Evolutionary conservation across 352 stramenopile genomes (phyloP).

Genomic region (Globisporangium okanoganense): DNA sequence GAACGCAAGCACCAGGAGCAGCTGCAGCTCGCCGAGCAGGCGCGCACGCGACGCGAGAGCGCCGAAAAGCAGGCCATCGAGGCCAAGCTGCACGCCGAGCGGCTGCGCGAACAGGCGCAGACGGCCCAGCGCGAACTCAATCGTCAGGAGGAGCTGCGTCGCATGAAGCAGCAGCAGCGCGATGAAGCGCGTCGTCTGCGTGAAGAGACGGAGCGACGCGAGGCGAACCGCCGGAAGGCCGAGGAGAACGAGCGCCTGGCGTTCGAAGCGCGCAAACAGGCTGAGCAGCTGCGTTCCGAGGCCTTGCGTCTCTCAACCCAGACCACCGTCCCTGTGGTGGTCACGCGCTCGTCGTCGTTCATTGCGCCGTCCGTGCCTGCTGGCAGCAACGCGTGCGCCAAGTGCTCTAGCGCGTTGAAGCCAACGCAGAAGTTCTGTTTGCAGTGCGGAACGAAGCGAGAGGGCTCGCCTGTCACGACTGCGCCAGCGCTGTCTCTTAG

Average conservation of each 20-base stretch:
- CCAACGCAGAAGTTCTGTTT: constrained; percentile 67
- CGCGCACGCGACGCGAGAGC: constrained; percentile 46
- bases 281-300: constrained; percentile 55
- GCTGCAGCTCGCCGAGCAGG: constrained; percentile 49
- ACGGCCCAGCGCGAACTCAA: constrained; percentile 56
- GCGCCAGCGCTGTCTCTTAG: neutral
- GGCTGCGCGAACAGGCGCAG: constrained; percentile 45
- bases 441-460: constrained; percentile 52
- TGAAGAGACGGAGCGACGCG: constrained; percentile 55
- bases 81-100: constrained; percentile 51
- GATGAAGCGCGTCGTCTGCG: constrained; percentile 49
- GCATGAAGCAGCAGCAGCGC: constrained; percentile 34
- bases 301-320: constrained; percentile 41
- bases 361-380: constrained; percentile 17
- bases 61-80: constrained; percentile 52
- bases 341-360: neutral
- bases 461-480: neutral
- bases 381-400: constrained; percentile 3
- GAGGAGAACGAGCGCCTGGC: constrained; percentile 54
- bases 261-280: constrained; percentile 64
- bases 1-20: constrained; percentile 58
- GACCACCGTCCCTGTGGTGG: constrained; percentile 10
- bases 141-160: constrained; percentile 47
- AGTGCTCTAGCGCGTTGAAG: constrained; percentile 19
- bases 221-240: constrained; percentile 52